These are phyloP conservation scores for Lablab purpureus DNA, from an alignment of 306 rosid genomes.

Conservation along the genomic window DNA sequence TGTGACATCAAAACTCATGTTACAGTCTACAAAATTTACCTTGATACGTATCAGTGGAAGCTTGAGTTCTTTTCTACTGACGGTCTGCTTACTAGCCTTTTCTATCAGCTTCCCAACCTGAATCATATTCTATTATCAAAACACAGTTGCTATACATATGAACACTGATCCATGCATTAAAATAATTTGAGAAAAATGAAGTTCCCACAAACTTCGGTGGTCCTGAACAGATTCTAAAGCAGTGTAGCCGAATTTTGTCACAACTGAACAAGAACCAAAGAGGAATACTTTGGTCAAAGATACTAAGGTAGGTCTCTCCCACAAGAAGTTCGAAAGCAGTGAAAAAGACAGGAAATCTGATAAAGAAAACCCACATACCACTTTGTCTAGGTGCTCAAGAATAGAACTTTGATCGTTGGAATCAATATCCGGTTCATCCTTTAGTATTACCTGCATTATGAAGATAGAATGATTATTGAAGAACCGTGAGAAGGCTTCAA, in stretches of 20 bases:
- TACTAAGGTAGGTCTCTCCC: conserved; percentile 24
- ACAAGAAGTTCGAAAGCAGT: conserved; percentile 4
- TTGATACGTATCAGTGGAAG: conserved; percentile 93
- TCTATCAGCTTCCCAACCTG: conserved; percentile 83
- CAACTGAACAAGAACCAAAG: conserved; percentile 17
- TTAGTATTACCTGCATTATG: conserved; percentile 73
- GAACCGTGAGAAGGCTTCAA: conserved; percentile 42
- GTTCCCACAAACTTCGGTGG: conserved; percentile 10
- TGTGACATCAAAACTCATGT: conserved; percentile 5
- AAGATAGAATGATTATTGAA: conserved; percentile 47
- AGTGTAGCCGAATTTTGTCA: conserved; percentile 29
- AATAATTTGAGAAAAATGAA: neutral
- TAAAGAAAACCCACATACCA: conserved; percentile 59
- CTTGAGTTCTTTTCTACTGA: conserved; percentile 68
- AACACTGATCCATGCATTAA: conserved; percentile 31
- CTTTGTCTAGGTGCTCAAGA: conserved; percentile 91
- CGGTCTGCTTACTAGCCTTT: conserved; percentile 67
- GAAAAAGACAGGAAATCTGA: conserved; percentile 26
- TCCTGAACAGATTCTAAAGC: conserved; percentile 29
- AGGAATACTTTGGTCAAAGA: conserved; percentile 22
- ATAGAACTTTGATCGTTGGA: conserved; percentile 90
- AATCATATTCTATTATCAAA: conserved; percentile 39
- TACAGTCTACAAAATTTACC: conserved; percentile 57
- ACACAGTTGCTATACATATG: conserved; percentile 44
- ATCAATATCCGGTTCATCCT: conserved; percentile 87